Base-by-base conservation (phyloP, 495 filamentous ascomycete genomes). In the Neurospora africana region DNA sequence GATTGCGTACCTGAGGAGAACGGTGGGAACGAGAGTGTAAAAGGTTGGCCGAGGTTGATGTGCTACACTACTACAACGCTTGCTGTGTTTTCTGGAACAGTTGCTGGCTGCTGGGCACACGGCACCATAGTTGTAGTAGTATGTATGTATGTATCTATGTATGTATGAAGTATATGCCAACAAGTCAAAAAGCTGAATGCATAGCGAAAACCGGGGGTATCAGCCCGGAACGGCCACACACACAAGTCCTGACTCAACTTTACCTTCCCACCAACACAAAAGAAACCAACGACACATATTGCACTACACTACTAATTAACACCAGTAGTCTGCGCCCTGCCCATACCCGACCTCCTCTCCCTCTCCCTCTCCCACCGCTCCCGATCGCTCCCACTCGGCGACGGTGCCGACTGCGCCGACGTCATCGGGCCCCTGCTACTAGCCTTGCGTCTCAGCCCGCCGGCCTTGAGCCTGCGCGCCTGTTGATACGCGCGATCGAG, bases 401-500 rank as follows among this genome's bases (percentile, higher is more conserved):
- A 61, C 5, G 53, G 53, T 11, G 53, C 53, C 23, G 19, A 70
- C 68, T 35, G 35, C 69, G 35, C 38, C 53, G 17, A 69, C 69
- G 27, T n/a, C 53, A 44, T 38, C 40, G 44, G 41, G 68, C 21
- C 53, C 71, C 78, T 74, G 17, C 76, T 78, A 72, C 83, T 84
- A 4, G 78, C 79, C 75, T 81, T 80, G 36, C 84, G 73, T 38
- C 83, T 74, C 35, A 78, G 38, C 43, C 72, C 84, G 33, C 82
- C 82, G 3, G 85, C 84, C 73, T 87, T 87, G 33, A 84, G 75
- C 68, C 92, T 83, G 71, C 93, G 80, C 0, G 94, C 91, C 71
- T 89, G 81, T 80, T 96, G 92, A 82, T 96, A 97, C 0, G 91
- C 89, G 68, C 89, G 81, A 78, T 97, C 94, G 23, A 98, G 82